A percentile compares a stretch with the other conserved stretches of the same genome.
These are phyloP conservation scores for Fusarium pilosicola DNA, from an alignment of 2,329 filamentous ascomycete species.

Conservation along the genomic window DNA sequence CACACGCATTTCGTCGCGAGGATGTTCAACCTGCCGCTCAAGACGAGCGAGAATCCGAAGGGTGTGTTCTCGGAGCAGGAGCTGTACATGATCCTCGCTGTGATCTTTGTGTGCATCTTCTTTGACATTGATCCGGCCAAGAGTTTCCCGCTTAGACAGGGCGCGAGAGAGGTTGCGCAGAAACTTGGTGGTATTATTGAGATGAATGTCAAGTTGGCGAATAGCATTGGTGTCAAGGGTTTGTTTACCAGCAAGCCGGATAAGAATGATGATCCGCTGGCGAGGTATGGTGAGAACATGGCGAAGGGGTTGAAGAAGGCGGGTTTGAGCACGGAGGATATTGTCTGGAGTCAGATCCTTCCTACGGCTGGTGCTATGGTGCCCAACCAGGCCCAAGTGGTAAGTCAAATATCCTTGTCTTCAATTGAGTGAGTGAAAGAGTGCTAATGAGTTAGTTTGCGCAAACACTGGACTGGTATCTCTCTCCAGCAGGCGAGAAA, in stretches of 20 bases:
- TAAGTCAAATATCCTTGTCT: constrained; percentile 48
- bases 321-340: constrained; percentile 70
- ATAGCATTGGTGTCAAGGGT: constrained; percentile 52
- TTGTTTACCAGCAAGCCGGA: constrained; percentile 60
- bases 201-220: constrained; percentile 69
- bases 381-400: constrained; percentile 75
- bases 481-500: constrained; percentile 64
- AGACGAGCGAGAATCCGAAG: constrained; percentile 67
- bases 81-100: constrained; percentile 69
- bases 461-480: constrained; percentile 78
- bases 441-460: constrained; percentile 65
- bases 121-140: constrained; percentile 73
- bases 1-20: constrained; percentile 72
- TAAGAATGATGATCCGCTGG: constrained; percentile 66
- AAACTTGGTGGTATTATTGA: constrained; percentile 72
- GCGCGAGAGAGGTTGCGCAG: constrained; percentile 64
- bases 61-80: constrained; percentile 67
- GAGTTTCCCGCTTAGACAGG: constrained; percentile 71
- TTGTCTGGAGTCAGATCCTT: constrained; percentile 76
- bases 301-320: constrained; percentile 72
- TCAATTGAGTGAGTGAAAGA: background rate
- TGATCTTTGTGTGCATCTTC: constrained; percentile 74
- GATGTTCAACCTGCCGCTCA: constrained; percentile 73
- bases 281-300: constrained; percentile 72
- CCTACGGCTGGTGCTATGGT: constrained; percentile 74